These are phyloP conservation scores for Cordyceps cicadae DNA, from an alignment of 2,329 filamentous ascomycete genomes.

Conservation along the genomic window DNA sequence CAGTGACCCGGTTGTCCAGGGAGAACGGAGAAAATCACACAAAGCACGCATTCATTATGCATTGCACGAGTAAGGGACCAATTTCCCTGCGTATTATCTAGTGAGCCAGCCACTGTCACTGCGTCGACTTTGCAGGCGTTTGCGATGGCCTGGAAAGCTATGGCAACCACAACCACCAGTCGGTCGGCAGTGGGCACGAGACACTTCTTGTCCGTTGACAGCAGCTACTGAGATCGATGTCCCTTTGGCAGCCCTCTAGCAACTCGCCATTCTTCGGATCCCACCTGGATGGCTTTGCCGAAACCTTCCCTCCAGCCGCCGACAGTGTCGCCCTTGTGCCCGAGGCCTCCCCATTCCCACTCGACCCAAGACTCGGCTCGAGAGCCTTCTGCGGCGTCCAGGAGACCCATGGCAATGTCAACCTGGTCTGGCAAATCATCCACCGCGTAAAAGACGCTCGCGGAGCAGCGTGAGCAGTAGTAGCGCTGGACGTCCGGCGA, in stretches of 20 bases:
- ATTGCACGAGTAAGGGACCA: not conserved
- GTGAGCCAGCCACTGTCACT: too few species aligned
- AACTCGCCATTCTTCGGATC: conserved; percentile 27
- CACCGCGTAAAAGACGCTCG: conserved; percentile 36
- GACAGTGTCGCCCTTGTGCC: conserved; percentile 25
- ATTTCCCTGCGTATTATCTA: not conserved
- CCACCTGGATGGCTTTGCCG: conserved; percentile 22
- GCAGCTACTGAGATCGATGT: not conserved
- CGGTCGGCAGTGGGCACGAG: not conserved
- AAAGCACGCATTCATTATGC: not conserved
- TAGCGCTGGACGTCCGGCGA: conserved; percentile 38
- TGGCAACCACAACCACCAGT: not conserved
- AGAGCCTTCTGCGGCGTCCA: conserved; percentile 36
- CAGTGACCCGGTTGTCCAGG: not conserved
- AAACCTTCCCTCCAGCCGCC: conserved; percentile 34
- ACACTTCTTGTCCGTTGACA: not conserved
- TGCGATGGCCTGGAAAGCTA: not conserved
- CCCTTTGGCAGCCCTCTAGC: conserved; percentile 14
- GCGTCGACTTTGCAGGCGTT: too few species aligned
- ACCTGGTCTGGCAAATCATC: conserved; percentile 31
- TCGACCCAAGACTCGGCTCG: conserved; percentile 35
- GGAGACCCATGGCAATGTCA: conserved; percentile 36
- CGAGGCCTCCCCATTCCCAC: conserved; percentile 31
- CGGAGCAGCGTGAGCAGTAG: conserved; percentile 40
- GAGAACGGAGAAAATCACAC: not conserved